Base-by-base conservation (phyloP, 768 basidiomycete species). In the Gymnopilus junonius region DNA sequence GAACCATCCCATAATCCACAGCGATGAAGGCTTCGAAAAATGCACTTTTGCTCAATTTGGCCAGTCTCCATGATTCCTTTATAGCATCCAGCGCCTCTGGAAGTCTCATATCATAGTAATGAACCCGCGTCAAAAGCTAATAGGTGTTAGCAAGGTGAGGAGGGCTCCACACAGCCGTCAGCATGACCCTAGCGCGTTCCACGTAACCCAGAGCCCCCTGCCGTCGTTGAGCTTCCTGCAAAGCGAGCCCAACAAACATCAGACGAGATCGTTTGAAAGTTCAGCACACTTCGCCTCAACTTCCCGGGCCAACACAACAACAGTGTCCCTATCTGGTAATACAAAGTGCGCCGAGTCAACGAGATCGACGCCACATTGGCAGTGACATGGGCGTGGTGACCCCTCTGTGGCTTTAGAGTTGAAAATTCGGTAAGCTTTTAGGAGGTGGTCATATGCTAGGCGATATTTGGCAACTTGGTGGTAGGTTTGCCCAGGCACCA, bases 401-500 rank as follows among this genome's bases (percentile, higher is more conserved):
- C 12, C 21, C 14, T 53, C 51, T 54, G 21, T 21, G 2, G 14
- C 20, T 6, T 35, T 17, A 29, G 50, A 15, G 51, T 61, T 53
- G 35, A 61, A 61, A 8, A 61, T 35, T 15, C 6, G 59, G 37
- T 61, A 61, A 11, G 59, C 59, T 42, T 53, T n/a, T 29, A 40
- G 27, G 8, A 61, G 40, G 34, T 53, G 32, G 6, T 51, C 39
- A 27, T 54, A 61, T 35, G 59, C 21, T 14, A 54, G 51, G 32
- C 14, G 10, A 43, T 42, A 46, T 5, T 54, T 29, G 20, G 37
- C 59, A 23, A 61, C 1, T 34, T 59, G 42, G 20, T 37, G 34
- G 15, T 53, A 54, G 37, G 59, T 53, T 35, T 42, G n/a, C 60
- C 60, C 20, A 61, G 34, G 29, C 60, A 61, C 60, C 60, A 61